Base-by-base conservation (phyloP, 192 early-diverging fungal species). In the Polychytrium aggregatum region DNA sequence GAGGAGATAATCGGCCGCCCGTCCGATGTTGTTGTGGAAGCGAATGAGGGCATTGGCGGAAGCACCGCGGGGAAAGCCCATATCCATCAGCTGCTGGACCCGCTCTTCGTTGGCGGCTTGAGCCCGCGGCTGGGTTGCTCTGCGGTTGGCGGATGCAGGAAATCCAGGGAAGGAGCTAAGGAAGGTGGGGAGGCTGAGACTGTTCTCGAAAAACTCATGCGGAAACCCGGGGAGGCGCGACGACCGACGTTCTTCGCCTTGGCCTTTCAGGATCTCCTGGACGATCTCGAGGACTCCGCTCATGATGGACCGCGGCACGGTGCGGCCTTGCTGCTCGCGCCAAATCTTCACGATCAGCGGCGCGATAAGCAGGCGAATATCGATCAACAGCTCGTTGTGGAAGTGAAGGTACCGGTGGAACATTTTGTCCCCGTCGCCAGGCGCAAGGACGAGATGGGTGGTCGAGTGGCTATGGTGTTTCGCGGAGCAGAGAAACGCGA, bases 1-100 rank as follows among this genome's bases (percentile, higher is more conserved):
- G 4, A 95, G 55, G 24, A 97, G 57, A 44, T 90, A 90, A 26
- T 97, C 87, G 0, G 87, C 79, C 0, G 93, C 93, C 16, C 86
- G 70, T 17, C 69, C 69, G 3, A 93, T 63, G 44, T 84, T 84
- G 41, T 86, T 87, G n/a, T 63, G 68, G 44, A 76, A 82, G 1
- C 88, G 77, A 25, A 80, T 67, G 27, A 97, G 59, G 3, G 90
- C 91, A 20, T 60, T 67, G 53, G 85, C 86, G 1, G 91, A 87
- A 9, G 82, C 82, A 17, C 68, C 64, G 10, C 81, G 69, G 3
- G 82, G 64, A 57, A 94, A 97, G 0, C 93, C 93, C 89, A 97
- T 88, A 21, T 86, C 81, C 13, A 82, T 58, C 13, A 97, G 66
- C 36, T 81, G 79, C n/a, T 77, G 67, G 14, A 93, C 63, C 30